Conservation (phyloP, 2,329 filamentous ascomycete genomes). For the Cercospora zeae-maydis region DNA sequence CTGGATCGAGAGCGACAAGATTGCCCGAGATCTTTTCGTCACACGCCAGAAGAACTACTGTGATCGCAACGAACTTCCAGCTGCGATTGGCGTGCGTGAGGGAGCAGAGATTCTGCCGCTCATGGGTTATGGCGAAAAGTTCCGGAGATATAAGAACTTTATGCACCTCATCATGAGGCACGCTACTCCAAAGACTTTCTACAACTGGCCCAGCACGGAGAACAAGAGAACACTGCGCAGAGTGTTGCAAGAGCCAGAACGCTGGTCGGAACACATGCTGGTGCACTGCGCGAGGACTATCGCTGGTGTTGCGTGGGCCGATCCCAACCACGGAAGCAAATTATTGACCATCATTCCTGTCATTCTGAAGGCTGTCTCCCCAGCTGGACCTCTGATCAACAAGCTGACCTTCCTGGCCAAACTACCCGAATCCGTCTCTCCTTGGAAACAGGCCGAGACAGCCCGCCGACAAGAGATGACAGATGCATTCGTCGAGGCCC, state of each 20-base stretch:
- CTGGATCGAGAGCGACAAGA: slow-evolving; percentile 38
- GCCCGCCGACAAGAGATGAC: slow-evolving; percentile 32
- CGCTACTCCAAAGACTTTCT: slow-evolving; percentile 32
- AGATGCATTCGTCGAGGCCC: slow-evolving; percentile 35
- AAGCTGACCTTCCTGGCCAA: slow-evolving; percentile 35
- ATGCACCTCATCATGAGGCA: slow-evolving; percentile 37
- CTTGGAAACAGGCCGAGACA: slow-evolving; percentile 32
- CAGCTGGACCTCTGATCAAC: slow-evolving; percentile 36
- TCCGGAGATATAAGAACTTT: slow-evolving; percentile 36
- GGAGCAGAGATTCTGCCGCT: slow-evolving; percentile 35
- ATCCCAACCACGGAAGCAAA: slow-evolving; percentile 36
- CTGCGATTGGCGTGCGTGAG: slow-evolving; percentile 32
- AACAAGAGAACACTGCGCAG: slow-evolving; percentile 37
- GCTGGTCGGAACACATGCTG: slow-evolving; percentile 36
- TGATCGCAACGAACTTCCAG: slow-evolving; percentile 37
- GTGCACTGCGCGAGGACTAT: slow-evolving; percentile 36
- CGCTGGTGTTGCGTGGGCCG: slow-evolving; percentile 35
- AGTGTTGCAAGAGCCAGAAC: slow-evolving; percentile 32
- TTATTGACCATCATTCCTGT: slow-evolving; percentile 34
- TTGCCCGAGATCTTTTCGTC: slow-evolving; percentile 36
- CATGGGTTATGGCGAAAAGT: slow-evolving; percentile 35
- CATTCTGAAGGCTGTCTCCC: slow-evolving; percentile 36
- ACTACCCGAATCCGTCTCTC: slow-evolving; percentile 32
- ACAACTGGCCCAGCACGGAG: slow-evolving; percentile 33
- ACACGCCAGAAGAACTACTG: slow-evolving; percentile 34